Conservation (phyloP, 495 filamentous ascomycete genomes). For the Penicillium steckii region DNA sequence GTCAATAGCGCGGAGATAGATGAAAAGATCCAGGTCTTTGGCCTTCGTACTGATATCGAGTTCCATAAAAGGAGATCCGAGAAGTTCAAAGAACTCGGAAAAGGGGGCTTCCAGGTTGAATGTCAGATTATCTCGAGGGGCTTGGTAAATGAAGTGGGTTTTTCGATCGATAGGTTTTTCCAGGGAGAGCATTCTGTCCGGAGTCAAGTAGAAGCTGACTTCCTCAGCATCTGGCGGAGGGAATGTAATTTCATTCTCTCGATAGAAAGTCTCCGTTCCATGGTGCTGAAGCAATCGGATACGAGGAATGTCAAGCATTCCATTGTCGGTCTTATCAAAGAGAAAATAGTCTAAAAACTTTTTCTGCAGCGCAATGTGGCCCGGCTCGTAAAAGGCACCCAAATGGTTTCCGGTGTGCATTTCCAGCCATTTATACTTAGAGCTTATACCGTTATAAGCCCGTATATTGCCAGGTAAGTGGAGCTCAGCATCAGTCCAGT, state of each 20-base stretch:
- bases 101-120: too few relatives aligned
- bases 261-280: neutral
- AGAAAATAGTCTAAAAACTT: neutral
- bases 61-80: too few relatives aligned
- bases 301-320: neutral
- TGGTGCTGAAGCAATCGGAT: neutral
- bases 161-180: neutral
- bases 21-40: neutral
- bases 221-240: neutral
- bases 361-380: neutral
- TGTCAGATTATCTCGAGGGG: neutral
- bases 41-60: neutral
- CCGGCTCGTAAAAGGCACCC: neutral
- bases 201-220: slow-evolving; percentile 1
- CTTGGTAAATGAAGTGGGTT: neutral
- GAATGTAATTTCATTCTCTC: neutral
- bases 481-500: neutral
- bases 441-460: neutral
- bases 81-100: too few relatives aligned
- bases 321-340: neutral
- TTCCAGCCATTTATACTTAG: neutral
- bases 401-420: neutral
- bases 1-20: neutral
- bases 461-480: slow-evolving; percentile 1
- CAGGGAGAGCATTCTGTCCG: neutral